Conservation (phyloP, 2,329 filamentous ascomycete genomes). For the Penicillium sclerotiorum region DNA sequence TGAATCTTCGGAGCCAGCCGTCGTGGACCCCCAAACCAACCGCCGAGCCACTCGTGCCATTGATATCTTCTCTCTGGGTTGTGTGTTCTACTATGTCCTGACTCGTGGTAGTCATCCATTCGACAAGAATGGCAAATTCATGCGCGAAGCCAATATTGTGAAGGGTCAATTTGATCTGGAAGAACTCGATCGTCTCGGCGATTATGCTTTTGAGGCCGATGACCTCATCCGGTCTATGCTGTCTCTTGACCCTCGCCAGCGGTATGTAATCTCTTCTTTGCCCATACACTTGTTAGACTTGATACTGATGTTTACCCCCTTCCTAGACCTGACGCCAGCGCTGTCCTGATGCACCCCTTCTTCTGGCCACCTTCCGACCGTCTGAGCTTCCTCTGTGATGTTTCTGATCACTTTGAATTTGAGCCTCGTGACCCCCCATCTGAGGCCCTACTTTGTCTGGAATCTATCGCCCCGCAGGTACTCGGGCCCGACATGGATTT, state of each 20-base stretch:
- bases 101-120: constrained; percentile 92
- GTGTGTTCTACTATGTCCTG: constrained; percentile 99
- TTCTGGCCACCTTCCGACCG: constrained; percentile 93
- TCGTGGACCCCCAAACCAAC: constrained; percentile 59
- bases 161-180: constrained; percentile 77
- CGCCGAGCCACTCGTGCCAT: constrained; percentile 92
- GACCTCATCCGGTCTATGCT: constrained; percentile 86
- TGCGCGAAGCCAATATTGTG: constrained; percentile 96
- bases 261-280: constrained; percentile 39
- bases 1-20: constrained; percentile 53
- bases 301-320: constrained; percentile 4
- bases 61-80: constrained; percentile 94
- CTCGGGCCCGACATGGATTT: constrained; percentile 71
- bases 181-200: constrained; percentile 73
- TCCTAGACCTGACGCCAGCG: constrained; percentile 66
- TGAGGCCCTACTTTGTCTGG: constrained; percentile 61
- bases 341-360: constrained; percentile 91
- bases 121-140: constrained; percentile 90
- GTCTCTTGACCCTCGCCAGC: constrained; percentile 63
- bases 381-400: constrained; percentile 89
- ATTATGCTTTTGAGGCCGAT: constrained; percentile 82
- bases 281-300: neutral
- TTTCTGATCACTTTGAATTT: constrained; percentile 94
- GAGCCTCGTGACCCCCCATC: constrained; percentile 84
- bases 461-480: constrained; percentile 49